Evolutionary conservation across 2,329 filamentous ascomycete species (phyloP).

Genomic region (Chrysosphaeria jannelii): DNA sequence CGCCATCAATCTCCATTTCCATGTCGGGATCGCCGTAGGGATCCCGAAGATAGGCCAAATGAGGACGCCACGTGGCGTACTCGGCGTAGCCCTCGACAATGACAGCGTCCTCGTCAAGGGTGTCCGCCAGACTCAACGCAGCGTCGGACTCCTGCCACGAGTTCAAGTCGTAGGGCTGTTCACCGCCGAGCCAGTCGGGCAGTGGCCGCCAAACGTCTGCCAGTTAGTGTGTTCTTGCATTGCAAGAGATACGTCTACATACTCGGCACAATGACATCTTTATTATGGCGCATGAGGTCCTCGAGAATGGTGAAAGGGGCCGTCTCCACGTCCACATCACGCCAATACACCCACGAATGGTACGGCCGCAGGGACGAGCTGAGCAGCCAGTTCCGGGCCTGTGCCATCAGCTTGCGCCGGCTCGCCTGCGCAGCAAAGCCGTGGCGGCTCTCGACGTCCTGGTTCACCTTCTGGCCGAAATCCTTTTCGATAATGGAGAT

Average conservation of each 20-base stretch:
- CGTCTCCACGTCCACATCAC: constrained; percentile 93
- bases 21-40: constrained; percentile 95
- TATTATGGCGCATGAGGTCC: constrained; percentile 95
- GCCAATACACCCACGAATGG: constrained; percentile 50
- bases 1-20: constrained; percentile 98
- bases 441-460: constrained; percentile 91
- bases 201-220: constrained; percentile 96
- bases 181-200: constrained; percentile 92
- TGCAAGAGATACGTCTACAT: constrained; percentile 16
- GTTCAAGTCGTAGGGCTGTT: constrained; percentile 94
- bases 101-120: constrained; percentile 86
- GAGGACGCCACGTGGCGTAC: constrained; percentile 92
- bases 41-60: constrained; percentile 85
- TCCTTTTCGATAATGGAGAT: constrained; percentile 97
- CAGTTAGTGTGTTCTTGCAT: not conserved
- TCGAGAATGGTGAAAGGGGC: constrained; percentile 90
- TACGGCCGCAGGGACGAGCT: constrained; percentile 80
- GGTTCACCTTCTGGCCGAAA: constrained; percentile 90
- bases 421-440: constrained; percentile 90
- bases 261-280: constrained; percentile 97
- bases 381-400: constrained; percentile 87
- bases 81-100: constrained; percentile 98
- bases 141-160: constrained; percentile 99
- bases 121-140: constrained; percentile 72
- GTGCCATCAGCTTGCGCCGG: constrained; percentile 86